phyloP scores from a whole-genome alignment of 2,329 filamentous ascomycete species.

The Lasiodiplodia sp. region DNA sequence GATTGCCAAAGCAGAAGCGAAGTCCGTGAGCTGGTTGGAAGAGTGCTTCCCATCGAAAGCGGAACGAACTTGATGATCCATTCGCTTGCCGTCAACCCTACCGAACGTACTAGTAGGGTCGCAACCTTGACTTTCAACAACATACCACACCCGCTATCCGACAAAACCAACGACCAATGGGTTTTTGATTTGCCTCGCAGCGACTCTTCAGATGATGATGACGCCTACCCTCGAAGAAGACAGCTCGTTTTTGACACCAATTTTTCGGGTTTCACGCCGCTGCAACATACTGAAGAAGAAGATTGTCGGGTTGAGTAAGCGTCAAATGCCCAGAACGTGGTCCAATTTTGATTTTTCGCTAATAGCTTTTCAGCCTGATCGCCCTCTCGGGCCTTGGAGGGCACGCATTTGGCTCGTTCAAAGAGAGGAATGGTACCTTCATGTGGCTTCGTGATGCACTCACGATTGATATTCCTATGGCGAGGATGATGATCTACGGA shows the following conservation, averaged over 20 bases:
- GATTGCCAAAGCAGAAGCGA: not conserved
- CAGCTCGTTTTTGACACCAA: constrained; percentile 30
- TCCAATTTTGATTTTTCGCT: not conserved
- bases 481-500: constrained; percentile 40
- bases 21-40: not conserved
- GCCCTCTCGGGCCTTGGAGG: constrained; percentile 36
- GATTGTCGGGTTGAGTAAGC: not conserved
- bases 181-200: not conserved
- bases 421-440: constrained; percentile 35
- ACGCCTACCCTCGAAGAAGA: not conserved
- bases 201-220: not conserved
- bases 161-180: not conserved
- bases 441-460: constrained; percentile 45
- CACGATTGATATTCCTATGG: constrained; percentile 34
- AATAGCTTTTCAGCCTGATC: constrained; percentile 24
- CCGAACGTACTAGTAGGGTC: not conserved
- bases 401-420: constrained; percentile 44
- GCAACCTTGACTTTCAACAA: not conserved
- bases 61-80: not conserved
- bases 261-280: constrained; percentile 27
- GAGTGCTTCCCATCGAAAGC: not conserved
- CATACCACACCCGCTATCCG: not conserved
- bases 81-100: not conserved
- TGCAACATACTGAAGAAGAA: constrained; percentile 1
- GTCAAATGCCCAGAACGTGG: too few species aligned